A percentile compares a stretch with the other conserved stretches of the same genome.
Evolutionary conservation across 352 stramenopile species (phyloP).

Genomic region (Pythium volutum): DNA sequence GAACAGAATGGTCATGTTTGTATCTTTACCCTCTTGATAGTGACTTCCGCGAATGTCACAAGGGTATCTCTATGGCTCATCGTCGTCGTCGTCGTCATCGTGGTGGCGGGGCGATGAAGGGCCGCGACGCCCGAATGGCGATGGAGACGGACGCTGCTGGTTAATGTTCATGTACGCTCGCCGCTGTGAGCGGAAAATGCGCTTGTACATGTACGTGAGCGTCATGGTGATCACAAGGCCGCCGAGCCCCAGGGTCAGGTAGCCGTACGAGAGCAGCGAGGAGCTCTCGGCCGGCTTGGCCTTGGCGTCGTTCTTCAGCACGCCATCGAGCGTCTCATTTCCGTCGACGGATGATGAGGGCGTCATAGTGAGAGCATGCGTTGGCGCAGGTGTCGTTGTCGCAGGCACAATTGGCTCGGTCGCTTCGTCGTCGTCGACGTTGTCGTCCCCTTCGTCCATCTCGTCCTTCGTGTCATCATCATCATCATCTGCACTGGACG

Average conservation of each 20-base stretch:
- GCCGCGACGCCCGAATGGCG: conserved; percentile 23
- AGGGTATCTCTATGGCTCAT: conserved; percentile 12
- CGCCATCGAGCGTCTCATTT: neutral
- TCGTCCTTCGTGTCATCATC: neutral
- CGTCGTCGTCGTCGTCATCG: conserved; percentile 41
- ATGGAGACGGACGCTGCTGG: conserved; percentile 33
- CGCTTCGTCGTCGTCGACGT: conserved; percentile 23
- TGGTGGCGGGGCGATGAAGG: conserved; percentile 20
- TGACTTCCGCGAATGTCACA: conserved; percentile 8
- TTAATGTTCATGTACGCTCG: conserved; percentile 78
- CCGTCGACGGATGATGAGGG: neutral
- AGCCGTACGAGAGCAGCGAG: conserved; percentile 56
- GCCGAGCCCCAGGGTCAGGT: conserved; percentile 61
- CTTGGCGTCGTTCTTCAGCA: conserved; percentile 24
- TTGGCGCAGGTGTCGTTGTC: conserved; percentile 3
- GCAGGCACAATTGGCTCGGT: conserved; percentile 24
- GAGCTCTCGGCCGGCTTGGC: conserved; percentile 23
- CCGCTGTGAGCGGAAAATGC: conserved; percentile 53
- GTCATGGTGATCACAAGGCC: conserved; percentile 59
- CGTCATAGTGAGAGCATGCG: neutral
- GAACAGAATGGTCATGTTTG: conserved; percentile 4
- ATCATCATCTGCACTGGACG: neutral
- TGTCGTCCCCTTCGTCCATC: conserved; percentile 13
- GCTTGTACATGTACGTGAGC: conserved; percentile 64
- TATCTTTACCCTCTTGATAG: conserved; percentile 6